phyloP scores from a whole-genome alignment of 306 rosid genomes.

The Spatholobus suberectus region DNA sequence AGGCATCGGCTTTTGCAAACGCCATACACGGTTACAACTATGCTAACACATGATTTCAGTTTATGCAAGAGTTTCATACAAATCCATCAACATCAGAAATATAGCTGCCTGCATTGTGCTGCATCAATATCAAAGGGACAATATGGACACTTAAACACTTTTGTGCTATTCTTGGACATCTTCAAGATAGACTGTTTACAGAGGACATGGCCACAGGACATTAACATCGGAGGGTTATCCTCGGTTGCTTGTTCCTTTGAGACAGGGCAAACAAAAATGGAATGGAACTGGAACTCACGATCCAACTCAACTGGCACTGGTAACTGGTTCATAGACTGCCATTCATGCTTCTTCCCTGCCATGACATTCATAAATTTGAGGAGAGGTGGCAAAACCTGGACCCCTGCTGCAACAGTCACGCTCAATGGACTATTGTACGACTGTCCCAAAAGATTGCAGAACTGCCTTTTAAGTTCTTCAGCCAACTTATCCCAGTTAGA shows the following conservation, averaged over 20 bases:
- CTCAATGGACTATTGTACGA: constrained; percentile 85
- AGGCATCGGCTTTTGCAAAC: constrained; percentile 42
- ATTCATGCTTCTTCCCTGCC: constrained; percentile 91
- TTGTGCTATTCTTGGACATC: constrained; percentile 90
- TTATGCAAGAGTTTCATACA: constrained; percentile 42
- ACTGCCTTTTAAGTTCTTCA: constrained; percentile 81
- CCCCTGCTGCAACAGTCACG: constrained; percentile 81
- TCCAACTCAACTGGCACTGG: constrained; percentile 87
- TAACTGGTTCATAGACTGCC: constrained; percentile 84
- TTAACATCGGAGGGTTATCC: constrained; percentile 90
- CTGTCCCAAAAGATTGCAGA: constrained; percentile 83
- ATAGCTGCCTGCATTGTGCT: constrained; percentile 61
- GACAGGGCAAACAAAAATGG: constrained; percentile 94
- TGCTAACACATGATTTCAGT: constrained; percentile 51
- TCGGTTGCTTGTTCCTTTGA: constrained; percentile 90
- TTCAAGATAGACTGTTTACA: constrained; percentile 89
- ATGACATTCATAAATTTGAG: constrained; percentile 83
- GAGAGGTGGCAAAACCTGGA: constrained; percentile 70
- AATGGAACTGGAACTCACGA: constrained; percentile 85
- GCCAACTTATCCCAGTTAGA: constrained; percentile 74
- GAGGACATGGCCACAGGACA: constrained; percentile 94
- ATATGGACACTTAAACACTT: constrained; percentile 83
- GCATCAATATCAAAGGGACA: constrained; percentile 80
- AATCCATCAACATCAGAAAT: constrained; percentile 56
- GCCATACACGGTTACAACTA: constrained; percentile 43